Conservation (phyloP, 192 early-diverging fungal genomes). For the Geranomyces variabilis region DNA sequence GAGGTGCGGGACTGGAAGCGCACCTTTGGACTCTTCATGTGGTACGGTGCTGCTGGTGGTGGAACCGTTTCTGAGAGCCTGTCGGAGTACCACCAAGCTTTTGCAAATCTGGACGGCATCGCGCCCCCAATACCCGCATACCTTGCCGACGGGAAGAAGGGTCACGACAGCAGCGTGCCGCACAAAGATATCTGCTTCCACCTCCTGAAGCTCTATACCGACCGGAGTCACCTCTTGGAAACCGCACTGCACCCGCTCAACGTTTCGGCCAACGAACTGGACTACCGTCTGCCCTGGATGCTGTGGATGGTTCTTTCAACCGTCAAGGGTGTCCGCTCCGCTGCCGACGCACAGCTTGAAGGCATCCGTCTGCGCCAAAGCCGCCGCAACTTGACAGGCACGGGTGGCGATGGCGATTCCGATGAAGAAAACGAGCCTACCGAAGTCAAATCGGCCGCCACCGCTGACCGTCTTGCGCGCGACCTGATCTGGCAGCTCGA, state of each 20-base stretch:
- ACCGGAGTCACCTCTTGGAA: slow-evolving; percentile 55
- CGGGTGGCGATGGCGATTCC: slow-evolving; percentile 15
- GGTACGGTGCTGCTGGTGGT: slow-evolving; percentile 53
- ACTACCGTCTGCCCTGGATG: slow-evolving; percentile 72
- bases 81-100: slow-evolving; percentile 37
- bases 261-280: slow-evolving; percentile 60
- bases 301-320: slow-evolving; percentile 57
- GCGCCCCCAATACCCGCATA: slow-evolving; percentile 18
- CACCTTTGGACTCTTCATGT: slow-evolving; percentile 55
- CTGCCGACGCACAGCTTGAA: slow-evolving; percentile 44
- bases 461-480: slow-evolving; percentile 52
- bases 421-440: not conserved
- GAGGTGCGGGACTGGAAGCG: slow-evolving; percentile 45
- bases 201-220: slow-evolving; percentile 66
- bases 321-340: slow-evolving; percentile 50
- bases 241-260: slow-evolving; percentile 61
- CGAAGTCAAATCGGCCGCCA: slow-evolving; percentile 19
- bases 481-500: slow-evolving; percentile 75
- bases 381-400: not conserved
- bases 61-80: slow-evolving; percentile 39
- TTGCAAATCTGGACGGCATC: slow-evolving; percentile 14
- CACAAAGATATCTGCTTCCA: slow-evolving; percentile 71
- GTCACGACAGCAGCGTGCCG: not conserved
- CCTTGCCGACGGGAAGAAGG: not conserved
- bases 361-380: slow-evolving; percentile 5